Evolutionary conservation across 2,329 filamentous ascomycete genomes (phyloP), one percentile per base, ranked within the genome.

Genomic region (Didymella arachidicola): DNA sequence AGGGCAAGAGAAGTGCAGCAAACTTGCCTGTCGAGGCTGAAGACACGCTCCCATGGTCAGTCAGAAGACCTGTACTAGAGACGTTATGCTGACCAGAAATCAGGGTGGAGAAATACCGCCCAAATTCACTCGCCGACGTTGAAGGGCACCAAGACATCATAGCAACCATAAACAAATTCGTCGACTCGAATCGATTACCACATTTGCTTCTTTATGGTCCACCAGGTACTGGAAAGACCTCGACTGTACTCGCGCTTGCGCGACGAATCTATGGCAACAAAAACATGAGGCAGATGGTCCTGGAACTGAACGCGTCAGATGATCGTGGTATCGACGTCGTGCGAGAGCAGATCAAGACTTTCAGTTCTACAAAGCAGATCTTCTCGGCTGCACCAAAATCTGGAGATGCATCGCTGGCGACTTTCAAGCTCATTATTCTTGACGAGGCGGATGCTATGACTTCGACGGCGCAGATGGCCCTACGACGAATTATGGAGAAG

Each of bases 381-480:
- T 99, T 99, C 81, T 87, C 86, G n/a, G 82, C 85, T 41, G 82
- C 82, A 7, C 80, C 84, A 2, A 79, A 79, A 32, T 72, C 82
- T 6, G 73, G 77, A 41, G 79, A 84, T 12, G 79, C 78, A 12
- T 76, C 78, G 30, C 79, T 94, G 26, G 92, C 91, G 0, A 86
- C 86, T 3, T 99, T 90, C 83, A 99, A 99, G 81, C 87, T 99
- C 67, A 98, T 99, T 74, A 92, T 99, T 54, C 86, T 99, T 4
- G 95, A 99, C 77, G 95, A 99, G 81, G 95, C 95, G n/a, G 95
- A 99, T 77, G 95, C 95, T 53, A 99, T 99, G 95, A 99, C 95
- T n/a, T 90, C 92, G 53, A 96, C 94, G 0, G 95, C 95, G 6
- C 95, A 99, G 79, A 99, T 99, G 94, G 95, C 95, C 0, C 82